Percentiles rank a stretch among this genome's conserved stretches.
phyloP scores from a whole-genome alignment of 192 early-diverging fungal genomes.

The Coemansia sp. region DNA sequence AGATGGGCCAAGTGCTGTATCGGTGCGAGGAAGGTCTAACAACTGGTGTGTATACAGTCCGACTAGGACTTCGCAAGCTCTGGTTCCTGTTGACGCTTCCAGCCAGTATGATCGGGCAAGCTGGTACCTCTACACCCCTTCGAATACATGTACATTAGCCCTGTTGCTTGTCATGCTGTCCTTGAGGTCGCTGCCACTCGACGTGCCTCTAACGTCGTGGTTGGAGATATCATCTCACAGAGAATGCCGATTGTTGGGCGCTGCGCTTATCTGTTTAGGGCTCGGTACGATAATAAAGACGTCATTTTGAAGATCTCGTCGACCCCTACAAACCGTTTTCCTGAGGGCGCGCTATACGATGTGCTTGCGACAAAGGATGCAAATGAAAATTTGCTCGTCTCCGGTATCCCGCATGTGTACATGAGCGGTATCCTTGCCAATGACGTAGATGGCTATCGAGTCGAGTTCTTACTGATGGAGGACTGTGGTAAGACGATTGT shows the following conservation, averaged over 20 bases:
- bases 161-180: neutral
- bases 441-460: neutral
- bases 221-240: neutral
- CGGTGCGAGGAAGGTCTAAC: neutral
- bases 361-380: neutral
- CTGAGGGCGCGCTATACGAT: constrained; percentile 18
- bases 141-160: neutral
- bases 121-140: neutral
- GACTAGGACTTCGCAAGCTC: neutral
- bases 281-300: neutral
- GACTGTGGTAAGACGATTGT: constrained; percentile 4
- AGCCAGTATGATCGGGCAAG: neutral
- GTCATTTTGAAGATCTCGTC: constrained; percentile 8
- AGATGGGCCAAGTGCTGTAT: neutral
- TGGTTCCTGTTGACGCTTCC: neutral
- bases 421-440: neutral
- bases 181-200: neutral
- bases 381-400: neutral
- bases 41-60: neutral
- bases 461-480: constrained; percentile 12
- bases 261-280: neutral
- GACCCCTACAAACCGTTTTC: neutral
- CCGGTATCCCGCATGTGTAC: neutral
- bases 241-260: neutral
- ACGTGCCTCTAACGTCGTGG: neutral